phyloP scores from a whole-genome alignment of 164 flowering plant species.

The Annona squamosa region DNA sequence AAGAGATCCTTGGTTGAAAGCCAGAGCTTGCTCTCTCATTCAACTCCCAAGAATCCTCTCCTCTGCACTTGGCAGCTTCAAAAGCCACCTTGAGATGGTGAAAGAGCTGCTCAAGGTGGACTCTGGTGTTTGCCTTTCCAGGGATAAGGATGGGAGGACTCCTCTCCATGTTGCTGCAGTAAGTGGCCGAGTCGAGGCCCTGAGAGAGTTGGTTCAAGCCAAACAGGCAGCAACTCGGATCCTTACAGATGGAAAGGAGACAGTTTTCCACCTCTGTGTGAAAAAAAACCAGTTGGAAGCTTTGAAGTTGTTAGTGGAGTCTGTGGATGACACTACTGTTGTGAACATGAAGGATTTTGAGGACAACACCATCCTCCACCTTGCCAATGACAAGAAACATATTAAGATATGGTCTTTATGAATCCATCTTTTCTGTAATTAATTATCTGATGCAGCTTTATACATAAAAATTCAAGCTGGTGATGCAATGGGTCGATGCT shows the following conservation, averaged over 20 bases:
- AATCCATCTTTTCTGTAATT: too few relatives aligned
- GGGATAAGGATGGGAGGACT: slow-evolving; percentile 2
- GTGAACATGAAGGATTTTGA: slow-evolving; percentile 10
- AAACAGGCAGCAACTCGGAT: neutral
- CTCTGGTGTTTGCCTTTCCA: slow-evolving; percentile 24
- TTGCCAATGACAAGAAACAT: slow-evolving; percentile 37
- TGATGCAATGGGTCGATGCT: too few relatives aligned
- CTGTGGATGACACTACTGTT: neutral
- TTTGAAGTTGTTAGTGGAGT: neutral
- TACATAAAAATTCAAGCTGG: too few relatives aligned
- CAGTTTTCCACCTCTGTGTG: neutral
- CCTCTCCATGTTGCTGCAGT: slow-evolving; percentile 3
- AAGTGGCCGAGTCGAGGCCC: neutral
- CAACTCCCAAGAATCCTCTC: slow-evolving; percentile 29
- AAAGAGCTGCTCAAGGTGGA: slow-evolving; percentile 34
- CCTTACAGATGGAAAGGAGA: neutral
- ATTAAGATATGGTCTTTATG: neutral
- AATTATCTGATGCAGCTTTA: too few relatives aligned
- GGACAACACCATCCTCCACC: slow-evolving; percentile 50
- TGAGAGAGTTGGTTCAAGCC: neutral
- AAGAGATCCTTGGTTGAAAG: slow-evolving; percentile 28
- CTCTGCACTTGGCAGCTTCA: slow-evolving; percentile 45
- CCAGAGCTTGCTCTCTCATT: slow-evolving; percentile 34
- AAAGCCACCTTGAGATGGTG: slow-evolving; percentile 46
- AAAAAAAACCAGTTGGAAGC: neutral